Conservation (phyloP, 352 stramenopile species). For the Phytophthora rubi region DNA sequence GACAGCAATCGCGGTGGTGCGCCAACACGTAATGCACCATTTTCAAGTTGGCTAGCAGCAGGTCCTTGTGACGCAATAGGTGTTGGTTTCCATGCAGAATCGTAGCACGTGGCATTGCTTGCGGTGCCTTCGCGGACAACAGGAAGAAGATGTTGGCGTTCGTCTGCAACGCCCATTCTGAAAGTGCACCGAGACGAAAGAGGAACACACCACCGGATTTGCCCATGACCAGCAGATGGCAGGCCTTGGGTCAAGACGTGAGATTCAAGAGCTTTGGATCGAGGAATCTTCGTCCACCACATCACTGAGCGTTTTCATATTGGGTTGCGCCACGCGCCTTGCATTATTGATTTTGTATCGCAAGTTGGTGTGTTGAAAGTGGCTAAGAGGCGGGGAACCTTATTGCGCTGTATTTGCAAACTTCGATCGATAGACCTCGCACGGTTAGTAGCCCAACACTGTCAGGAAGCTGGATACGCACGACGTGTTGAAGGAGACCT, state of each 20-base stretch:
- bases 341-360: background rate
- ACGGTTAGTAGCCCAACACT: background rate
- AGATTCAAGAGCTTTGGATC: slow-evolving; percentile 13
- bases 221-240: slow-evolving; percentile 9
- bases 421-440: background rate
- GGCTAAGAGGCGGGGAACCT: background rate
- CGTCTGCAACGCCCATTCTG: slow-evolving; percentile 29
- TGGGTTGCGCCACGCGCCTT: slow-evolving; percentile 11
- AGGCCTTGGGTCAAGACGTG: background rate
- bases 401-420: background rate
- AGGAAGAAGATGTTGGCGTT: slow-evolving; percentile 24
- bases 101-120: slow-evolving; percentile 10
- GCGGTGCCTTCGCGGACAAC: slow-evolving; percentile 5
- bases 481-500: slow-evolving; percentile 6
- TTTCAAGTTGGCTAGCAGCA: slow-evolving; percentile 11
- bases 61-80: slow-evolving; percentile 3
- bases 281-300: slow-evolving; percentile 8
- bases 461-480: slow-evolving; percentile 6
- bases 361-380: no score
- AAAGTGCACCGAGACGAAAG: slow-evolving; percentile 4
- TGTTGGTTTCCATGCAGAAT: slow-evolving; percentile 12
- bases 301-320: slow-evolving; percentile 2
- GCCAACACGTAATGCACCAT: slow-evolving; percentile 34
- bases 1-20: slow-evolving; percentile 35
- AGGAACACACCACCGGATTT: slow-evolving; percentile 21